Percentiles rank a stretch among this genome's conserved stretches.
These are phyloP conservation scores for Peronosclerospora sorghi DNA, from an alignment of 352 stramenopile genomes.

Conservation along the genomic window DNA sequence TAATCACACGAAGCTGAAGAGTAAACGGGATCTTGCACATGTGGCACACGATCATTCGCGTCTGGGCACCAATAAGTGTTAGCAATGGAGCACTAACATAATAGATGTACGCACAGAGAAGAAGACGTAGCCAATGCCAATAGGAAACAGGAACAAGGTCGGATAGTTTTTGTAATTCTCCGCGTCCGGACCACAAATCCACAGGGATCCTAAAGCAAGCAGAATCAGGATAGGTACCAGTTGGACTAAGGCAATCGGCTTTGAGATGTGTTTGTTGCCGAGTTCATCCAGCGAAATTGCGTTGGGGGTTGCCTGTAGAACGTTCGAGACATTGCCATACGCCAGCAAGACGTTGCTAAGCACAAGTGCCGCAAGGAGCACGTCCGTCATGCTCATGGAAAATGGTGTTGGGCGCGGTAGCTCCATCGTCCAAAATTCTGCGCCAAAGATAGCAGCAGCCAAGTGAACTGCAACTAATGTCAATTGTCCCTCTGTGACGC, in stretches of 20 bases:
- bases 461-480: slow-evolving; percentile 62
- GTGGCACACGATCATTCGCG: slow-evolving; percentile 83
- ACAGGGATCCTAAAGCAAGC: slow-evolving; percentile 44
- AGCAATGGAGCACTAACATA: neutral
- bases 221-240: slow-evolving; percentile 60
- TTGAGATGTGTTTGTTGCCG: slow-evolving; percentile 78
- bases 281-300: slow-evolving; percentile 54
- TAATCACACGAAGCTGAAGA: slow-evolving; percentile 68
- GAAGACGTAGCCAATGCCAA: slow-evolving; percentile 76
- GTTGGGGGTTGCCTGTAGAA: slow-evolving; percentile 40
- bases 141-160: slow-evolving; percentile 64
- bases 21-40: slow-evolving; percentile 86
- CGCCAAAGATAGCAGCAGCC: slow-evolving; percentile 39
- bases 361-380: slow-evolving; percentile 47
- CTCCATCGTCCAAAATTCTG: slow-evolving; percentile 39
- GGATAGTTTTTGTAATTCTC: slow-evolving; percentile 59
- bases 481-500: slow-evolving; percentile 78
- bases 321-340: slow-evolving; percentile 65
- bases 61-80: slow-evolving; percentile 21
- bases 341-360: slow-evolving; percentile 69
- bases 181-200: slow-evolving; percentile 59
- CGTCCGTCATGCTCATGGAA: slow-evolving; percentile 31
- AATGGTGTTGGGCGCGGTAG: slow-evolving; percentile 18
- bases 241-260: slow-evolving; percentile 65
- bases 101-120: slow-evolving; percentile 46